Base-by-base conservation (phyloP, 2,329 filamentous ascomycete species). In the Penicillium sp. region DNA sequence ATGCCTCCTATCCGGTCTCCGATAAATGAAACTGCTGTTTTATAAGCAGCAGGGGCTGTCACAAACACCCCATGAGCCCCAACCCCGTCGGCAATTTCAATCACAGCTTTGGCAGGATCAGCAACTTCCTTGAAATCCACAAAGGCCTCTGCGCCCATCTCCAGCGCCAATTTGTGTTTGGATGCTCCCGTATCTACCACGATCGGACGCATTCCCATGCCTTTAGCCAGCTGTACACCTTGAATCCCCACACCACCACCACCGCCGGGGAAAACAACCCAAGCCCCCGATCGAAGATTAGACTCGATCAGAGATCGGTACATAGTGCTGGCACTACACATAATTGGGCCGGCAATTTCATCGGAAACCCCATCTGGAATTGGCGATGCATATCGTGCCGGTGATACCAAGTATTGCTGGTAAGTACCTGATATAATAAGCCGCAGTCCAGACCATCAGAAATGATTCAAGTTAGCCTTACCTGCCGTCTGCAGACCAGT, bases 311-410 rank as follows among this genome's bases (percentile, higher is more conserved):
- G 73, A 2, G 83, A 81, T 3, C 81, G 78, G 68, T 86, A 84
- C 59, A 86, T 82, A 1, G 85, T 86, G 7, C 78, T 80, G 0
- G 81, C 82, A 43, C 75, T 79, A 71, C 84, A 87, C 82, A 86
- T 85, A 57, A 86, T 80, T 0, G 84, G 84, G 0, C 80, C 85
- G 2, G 84, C 84, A n/a, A 83, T 64, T 59, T 81, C 79, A 59
- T 85, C 83, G 0, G 73, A 70, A 0, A 86, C 78, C 0, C 79
- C 82, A 35, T 85, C 81, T 0, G 83, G 84, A 56, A 86, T 85
- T 21, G 78, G 75, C 0, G 77, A 78, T 0, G 82, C 82, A 63
- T 84, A 85, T 40, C 76, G 76, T 15, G 82, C 83, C 0, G 84
- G 84, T 1, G 78, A 81, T 13, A 79, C 75, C 40, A 86, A 72